phyloP scores from a whole-genome alignment of 2,329 filamentous ascomycete genomes.

The Hansfordia pulvinata region DNA sequence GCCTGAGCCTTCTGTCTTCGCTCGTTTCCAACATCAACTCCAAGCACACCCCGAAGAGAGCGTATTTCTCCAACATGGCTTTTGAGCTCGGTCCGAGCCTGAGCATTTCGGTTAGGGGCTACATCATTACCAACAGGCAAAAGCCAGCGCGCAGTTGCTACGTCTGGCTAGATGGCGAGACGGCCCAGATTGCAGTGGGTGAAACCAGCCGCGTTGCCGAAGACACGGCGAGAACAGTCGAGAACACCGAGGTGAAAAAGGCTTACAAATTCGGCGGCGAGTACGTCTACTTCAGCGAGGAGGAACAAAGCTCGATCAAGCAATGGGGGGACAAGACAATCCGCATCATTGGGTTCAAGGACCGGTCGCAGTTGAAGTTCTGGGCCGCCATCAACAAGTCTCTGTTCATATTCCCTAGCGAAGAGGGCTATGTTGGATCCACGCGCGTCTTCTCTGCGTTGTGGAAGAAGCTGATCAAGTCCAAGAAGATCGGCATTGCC shows the following conservation, averaged over 20 bases:
- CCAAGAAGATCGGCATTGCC: constrained; percentile 69
- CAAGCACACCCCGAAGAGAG: constrained; percentile 71
- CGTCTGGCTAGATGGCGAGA: constrained; percentile 79
- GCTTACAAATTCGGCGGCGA: constrained; percentile 95
- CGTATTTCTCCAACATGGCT: constrained; percentile 75
- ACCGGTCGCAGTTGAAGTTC: constrained; percentile 55
- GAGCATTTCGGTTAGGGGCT: constrained; percentile 84
- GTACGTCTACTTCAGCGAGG: constrained; percentile 70
- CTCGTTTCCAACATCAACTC: constrained; percentile 83
- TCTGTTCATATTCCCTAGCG: constrained; percentile 86
- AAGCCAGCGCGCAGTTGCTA: constrained; percentile 71
- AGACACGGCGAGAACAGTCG: constrained; percentile 62
- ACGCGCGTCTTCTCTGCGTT: constrained; percentile 86
- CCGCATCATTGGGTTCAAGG: constrained; percentile 89
- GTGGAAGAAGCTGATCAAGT: constrained; percentile 71
- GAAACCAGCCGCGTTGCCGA: constrained; percentile 65
- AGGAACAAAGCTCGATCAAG: constrained; percentile 67
- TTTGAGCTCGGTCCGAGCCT: constrained; percentile 78
- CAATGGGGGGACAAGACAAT: constrained; percentile 74
- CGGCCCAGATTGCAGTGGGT: constrained; percentile 63
- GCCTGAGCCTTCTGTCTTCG: constrained; percentile 64
- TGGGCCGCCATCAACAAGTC: constrained; percentile 83
- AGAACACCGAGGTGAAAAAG: constrained; percentile 73
- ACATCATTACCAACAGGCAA: constrained; percentile 77
- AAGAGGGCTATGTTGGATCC: constrained; percentile 80